phyloP scores from a whole-genome alignment of 805 yeast species.

The Zygoascus tannicola region DNA sequence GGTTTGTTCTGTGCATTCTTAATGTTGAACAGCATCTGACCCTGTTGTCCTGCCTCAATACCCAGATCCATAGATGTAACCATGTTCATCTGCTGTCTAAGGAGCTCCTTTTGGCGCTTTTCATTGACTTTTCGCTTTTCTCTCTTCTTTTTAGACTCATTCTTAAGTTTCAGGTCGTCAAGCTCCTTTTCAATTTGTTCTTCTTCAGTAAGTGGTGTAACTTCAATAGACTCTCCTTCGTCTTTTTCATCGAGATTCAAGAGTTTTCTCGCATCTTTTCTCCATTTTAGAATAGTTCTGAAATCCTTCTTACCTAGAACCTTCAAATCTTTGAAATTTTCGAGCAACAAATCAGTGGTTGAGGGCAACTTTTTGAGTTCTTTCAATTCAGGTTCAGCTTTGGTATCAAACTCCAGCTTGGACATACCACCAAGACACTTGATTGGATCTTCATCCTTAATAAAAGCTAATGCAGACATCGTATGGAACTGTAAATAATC shows the following conservation, averaged over 20 bases:
- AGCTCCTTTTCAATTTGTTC: conserved; percentile 83
- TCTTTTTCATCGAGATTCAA: conserved; percentile 54
- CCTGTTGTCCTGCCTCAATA: conserved; percentile 78
- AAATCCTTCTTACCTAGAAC: conserved; percentile 94
- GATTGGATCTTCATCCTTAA: conserved; percentile 74
- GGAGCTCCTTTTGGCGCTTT: conserved; percentile 73
- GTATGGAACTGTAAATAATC: conserved; percentile 66
- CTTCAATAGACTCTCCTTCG: conserved; percentile 48
- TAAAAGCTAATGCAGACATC: conserved; percentile 69
- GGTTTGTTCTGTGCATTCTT: conserved; percentile 77
- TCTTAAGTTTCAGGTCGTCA: conserved; percentile 60
- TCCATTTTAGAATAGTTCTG: conserved; percentile 74
- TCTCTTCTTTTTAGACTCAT: conserved; percentile 59
- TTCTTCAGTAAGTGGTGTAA: conserved; percentile 72
- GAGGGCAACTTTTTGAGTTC: conserved; percentile 60
- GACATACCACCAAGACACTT: conserved; percentile 67
- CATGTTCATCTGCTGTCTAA: conserved; percentile 94
- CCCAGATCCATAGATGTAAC: conserved; percentile 87
- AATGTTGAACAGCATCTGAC: conserved; percentile 63
- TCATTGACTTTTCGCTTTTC: conserved; percentile 79
- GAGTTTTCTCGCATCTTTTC: conserved; percentile 72
- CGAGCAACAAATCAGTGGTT: conserved; percentile 69
- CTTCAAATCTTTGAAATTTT: conserved; percentile 82
- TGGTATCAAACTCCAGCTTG: conserved; percentile 53
- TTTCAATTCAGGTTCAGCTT: conserved; percentile 62